phyloP scores from a whole-genome alignment of 768 basidiomycete genomes.

The Auricularia sp. region DNA sequence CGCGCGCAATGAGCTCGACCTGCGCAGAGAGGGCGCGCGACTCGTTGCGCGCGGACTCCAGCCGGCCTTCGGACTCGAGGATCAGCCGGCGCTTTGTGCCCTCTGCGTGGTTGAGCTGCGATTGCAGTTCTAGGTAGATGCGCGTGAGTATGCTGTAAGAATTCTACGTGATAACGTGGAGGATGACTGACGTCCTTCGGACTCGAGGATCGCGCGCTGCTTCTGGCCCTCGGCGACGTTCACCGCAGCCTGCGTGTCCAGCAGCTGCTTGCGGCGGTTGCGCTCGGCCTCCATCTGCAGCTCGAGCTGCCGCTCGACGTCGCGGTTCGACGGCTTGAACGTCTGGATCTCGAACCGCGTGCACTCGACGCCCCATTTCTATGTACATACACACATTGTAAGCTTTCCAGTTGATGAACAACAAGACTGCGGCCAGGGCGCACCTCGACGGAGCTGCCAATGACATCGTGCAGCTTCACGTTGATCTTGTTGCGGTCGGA shows the following conservation, averaged over 20 bases:
- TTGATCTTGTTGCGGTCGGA: constrained; percentile 46
- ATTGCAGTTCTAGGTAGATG: constrained; percentile 24
- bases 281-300: constrained; percentile 49
- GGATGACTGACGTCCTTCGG: constrained; percentile 34
- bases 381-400: background rate
- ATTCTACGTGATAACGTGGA: background rate
- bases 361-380: constrained; percentile 51
- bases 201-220: constrained; percentile 44
- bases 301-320: constrained; percentile 51
- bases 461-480: constrained; percentile 34
- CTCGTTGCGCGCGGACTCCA: constrained; percentile 35
- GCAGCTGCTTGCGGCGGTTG: constrained; percentile 43
- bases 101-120: constrained; percentile 45
- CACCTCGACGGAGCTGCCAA: constrained; percentile 39
- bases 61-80: constrained; percentile 41
- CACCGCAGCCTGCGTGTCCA: constrained; percentile 48
- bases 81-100: constrained; percentile 40
- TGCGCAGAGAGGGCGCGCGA: constrained; percentile 39
- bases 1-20: constrained; percentile 34
- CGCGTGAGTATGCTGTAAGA: background rate
- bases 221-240: constrained; percentile 52
- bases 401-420: background rate
- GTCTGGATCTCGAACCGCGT: constrained; percentile 50
- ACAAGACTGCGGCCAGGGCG: constrained; percentile 5
- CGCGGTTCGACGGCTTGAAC: constrained; percentile 50